These are phyloP conservation scores for Ustilago loliicola DNA, from an alignment of 1,284 basidiomycete species.

Conservation along the genomic window DNA sequence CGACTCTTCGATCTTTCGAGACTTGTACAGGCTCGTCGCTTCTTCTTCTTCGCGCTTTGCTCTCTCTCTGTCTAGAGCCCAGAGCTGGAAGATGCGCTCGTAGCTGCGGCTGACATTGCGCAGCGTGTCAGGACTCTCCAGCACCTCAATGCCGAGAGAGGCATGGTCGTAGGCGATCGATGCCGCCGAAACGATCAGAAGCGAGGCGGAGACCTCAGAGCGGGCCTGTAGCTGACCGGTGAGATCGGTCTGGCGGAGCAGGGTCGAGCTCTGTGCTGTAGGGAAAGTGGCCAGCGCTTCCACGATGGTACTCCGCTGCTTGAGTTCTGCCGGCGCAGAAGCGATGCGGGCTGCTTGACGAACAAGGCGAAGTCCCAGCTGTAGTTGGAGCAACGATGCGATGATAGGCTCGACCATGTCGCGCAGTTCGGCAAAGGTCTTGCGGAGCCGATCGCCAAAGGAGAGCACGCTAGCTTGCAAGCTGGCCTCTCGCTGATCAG, in stretches of 20 bases:
- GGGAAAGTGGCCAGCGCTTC: slow-evolving; percentile 65
- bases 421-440: slow-evolving; percentile 73
- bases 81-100: slow-evolving; percentile 82
- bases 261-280: slow-evolving; percentile 48
- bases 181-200: slow-evolving; percentile 37
- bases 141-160: slow-evolving; percentile 26
- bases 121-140: slow-evolving; percentile 30
- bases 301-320: slow-evolving; percentile 51
- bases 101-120: slow-evolving; percentile 72
- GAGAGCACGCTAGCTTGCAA: slow-evolving; percentile 70
- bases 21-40: slow-evolving; percentile 83
- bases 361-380: slow-evolving; percentile 81
- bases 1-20: slow-evolving; percentile 76
- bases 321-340: slow-evolving; percentile 31
- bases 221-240: slow-evolving; percentile 61
- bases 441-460: slow-evolving; percentile 72
- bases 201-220: slow-evolving; percentile 54
- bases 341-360: slow-evolving; percentile 54
- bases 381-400: slow-evolving; percentile 77
- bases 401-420: slow-evolving; percentile 81
- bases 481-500: slow-evolving; percentile 60
- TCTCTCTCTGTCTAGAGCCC: slow-evolving; percentile 83
- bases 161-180: slow-evolving; percentile 42
- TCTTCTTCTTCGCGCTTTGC: slow-evolving; percentile 78
- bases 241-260: slow-evolving; percentile 54